Conservation (phyloP, 495 filamentous ascomycete species). For the Neurospora sp. region DNA sequence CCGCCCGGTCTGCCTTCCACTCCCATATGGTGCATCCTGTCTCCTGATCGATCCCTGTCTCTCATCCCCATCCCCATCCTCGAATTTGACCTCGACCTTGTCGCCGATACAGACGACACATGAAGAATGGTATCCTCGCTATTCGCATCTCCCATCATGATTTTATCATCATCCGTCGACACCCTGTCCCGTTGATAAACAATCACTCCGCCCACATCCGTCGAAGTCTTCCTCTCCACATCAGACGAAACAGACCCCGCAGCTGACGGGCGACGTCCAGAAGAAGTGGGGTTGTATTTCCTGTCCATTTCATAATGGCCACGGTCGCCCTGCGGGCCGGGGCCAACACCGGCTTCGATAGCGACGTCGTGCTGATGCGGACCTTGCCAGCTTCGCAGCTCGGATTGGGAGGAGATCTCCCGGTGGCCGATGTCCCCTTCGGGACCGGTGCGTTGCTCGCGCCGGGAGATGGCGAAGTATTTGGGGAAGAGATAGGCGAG, state of each 20-base stretch:
- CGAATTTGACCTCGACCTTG: not conserved
- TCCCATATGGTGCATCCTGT: not conserved
- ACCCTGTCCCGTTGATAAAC: not conserved
- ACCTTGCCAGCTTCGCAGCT: not conserved
- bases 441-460: not conserved
- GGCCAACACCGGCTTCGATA: not conserved
- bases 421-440: not conserved
- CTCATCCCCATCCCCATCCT: not conserved
- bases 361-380: not conserved
- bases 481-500: slow-evolving; percentile 16
- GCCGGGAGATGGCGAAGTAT: slow-evolving; percentile 9
- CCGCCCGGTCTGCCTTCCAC: not conserved
- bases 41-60: not conserved
- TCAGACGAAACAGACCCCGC: not conserved
- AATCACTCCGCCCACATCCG: not conserved
- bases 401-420: not conserved
- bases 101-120: slow-evolving; percentile 7
- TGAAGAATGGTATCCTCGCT: slow-evolving; percentile 32
- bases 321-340: slow-evolving; percentile 34
- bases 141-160: slow-evolving; percentile 25
- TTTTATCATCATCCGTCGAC: not conserved
- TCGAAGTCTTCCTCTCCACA: not conserved
- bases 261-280: not conserved
- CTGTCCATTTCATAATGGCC: slow-evolving; percentile 27
- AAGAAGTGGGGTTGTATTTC: not conserved